Base-by-base conservation (phyloP, 805 yeast species). In the Groenewaldozyma tartarivorans region DNA sequence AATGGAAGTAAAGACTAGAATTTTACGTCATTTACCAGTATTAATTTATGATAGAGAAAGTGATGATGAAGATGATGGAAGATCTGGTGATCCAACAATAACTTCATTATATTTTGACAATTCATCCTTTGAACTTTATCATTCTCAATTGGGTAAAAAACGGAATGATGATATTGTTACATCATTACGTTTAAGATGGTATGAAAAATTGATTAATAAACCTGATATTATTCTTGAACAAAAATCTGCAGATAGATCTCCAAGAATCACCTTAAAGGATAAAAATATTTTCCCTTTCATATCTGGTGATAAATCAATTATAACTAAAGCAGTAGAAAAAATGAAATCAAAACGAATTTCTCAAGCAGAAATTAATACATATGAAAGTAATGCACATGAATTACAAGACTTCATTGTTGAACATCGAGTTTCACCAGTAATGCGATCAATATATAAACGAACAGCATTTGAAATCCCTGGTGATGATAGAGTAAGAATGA, bases 391-490 rank as follows among this genome's bases (percentile, higher is more conserved):
- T 43, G 77, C 84, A 40, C 69, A 71, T 33, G 74, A 72, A 39
- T 63, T 86, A 39, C 79, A 80, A 54, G 58, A 64, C 11, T 82
- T 79, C 54, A 80, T 90, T 47, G 57, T 62, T 32, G 76, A 76
- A 40, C 70, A 78, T 51, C 72, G 76, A 45, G 69, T 90, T 48
- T 83, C 85, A 62, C 98, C 98, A 11, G 75, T 84, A 30, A 64
- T 92, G 58, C 78, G 97, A 65, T 75, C 96, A 7, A 75, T 80
- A 29, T 86, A 84, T 65, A 83, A 86, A 33, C 74, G 97, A 61
- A 84, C 95, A 4, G 97, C 97, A 2, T 90, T 92, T 69, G 96
- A 90, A 68, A 90, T 90, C 53, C 98, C 98, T 2, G 96, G 96
- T 44, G 97, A 92, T 59, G 94, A 88, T 59, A 75, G 90, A 55